Conservation (phyloP, 2,329 filamentous ascomycete species). For the Diaporthe ilicicola region DNA sequence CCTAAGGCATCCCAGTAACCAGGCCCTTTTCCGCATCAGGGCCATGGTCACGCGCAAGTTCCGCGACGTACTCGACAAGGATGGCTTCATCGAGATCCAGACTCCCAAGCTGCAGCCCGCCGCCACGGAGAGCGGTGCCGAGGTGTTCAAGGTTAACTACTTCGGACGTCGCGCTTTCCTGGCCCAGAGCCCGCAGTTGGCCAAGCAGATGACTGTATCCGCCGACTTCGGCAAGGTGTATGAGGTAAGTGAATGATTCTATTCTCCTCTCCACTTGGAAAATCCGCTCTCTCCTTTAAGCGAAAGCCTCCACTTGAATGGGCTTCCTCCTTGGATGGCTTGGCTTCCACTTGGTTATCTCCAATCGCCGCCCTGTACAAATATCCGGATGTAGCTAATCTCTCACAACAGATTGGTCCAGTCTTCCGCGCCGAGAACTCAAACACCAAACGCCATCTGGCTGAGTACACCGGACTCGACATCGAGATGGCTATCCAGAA, state of each 20-base stretch:
- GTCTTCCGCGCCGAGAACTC: conserved; percentile 96
- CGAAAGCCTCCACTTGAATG: background rate
- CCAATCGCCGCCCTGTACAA: no score
- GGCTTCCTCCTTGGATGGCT: no score
- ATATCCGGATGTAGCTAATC: background rate
- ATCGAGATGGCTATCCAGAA: conserved; percentile 91
- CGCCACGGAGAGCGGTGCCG: conserved; percentile 89
- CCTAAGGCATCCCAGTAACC: conserved; percentile 84
- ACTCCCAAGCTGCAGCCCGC: conserved; percentile 91
- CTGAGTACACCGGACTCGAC: conserved; percentile 93
- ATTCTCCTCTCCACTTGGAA: background rate
- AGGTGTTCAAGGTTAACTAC: conserved; percentile 92
- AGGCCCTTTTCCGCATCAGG: conserved; percentile 88
- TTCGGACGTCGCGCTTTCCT: conserved; percentile 88
- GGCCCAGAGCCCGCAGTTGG: conserved; percentile 89
- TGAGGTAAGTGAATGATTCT: conserved; percentile 57
- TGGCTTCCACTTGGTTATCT: background rate
- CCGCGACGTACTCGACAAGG: conserved; percentile 75
- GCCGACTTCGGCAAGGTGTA: conserved; percentile 91
- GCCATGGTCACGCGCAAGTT: conserved; percentile 83
- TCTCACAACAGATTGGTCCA: conserved; percentile 66
- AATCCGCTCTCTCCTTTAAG: background rate
- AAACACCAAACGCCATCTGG: conserved; percentile 93
- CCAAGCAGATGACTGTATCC: conserved; percentile 92
- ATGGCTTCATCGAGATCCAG: conserved; percentile 91